Conservation (phyloP, 345 rosid species). For the Eucalyptus globulus region DNA sequence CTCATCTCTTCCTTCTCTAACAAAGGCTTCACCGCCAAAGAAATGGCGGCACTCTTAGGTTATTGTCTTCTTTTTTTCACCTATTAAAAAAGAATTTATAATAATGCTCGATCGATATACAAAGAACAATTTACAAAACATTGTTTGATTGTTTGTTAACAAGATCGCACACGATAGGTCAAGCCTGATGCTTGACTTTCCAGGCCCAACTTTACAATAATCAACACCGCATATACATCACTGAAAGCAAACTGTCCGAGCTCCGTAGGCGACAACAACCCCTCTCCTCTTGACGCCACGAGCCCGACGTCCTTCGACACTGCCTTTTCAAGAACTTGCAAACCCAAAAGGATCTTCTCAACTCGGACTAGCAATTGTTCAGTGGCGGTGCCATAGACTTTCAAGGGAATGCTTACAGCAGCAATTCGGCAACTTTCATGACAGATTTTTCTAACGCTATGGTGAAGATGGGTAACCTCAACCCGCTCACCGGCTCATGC, state of each 20-base stretch:
- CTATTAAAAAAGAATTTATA: too few species aligned
- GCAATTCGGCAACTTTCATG: constrained; percentile 1
- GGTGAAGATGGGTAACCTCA: constrained; percentile 39
- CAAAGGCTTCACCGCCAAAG: constrained; percentile 35
- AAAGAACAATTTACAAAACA: background rate
- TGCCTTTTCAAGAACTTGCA: too few species aligned
- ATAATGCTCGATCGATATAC: background rate
- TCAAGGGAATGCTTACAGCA: constrained; percentile 6
- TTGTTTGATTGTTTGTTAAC: background rate
- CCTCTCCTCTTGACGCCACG: constrained; percentile 26
- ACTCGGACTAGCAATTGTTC: too few species aligned
- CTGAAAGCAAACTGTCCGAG: constrained; percentile 16
- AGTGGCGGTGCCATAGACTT: constrained; percentile 22
- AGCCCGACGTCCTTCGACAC: background rate
- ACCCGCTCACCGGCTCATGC: constrained; percentile 20
- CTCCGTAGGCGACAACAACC: constrained; percentile 16
- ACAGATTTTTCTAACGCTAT: constrained; percentile 29
- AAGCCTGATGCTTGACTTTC: constrained; percentile 22
- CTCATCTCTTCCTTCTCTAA: constrained; percentile 27
- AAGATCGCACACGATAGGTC: constrained; percentile 19
- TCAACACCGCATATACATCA: constrained; percentile 18
- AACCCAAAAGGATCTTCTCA: too few species aligned
- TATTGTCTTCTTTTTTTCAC: background rate
- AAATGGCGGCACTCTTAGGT: constrained; percentile 45
- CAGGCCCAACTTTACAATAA: constrained; percentile 31